Conservation (phyloP, 441 rosid species). For the Hura crepitans region DNA sequence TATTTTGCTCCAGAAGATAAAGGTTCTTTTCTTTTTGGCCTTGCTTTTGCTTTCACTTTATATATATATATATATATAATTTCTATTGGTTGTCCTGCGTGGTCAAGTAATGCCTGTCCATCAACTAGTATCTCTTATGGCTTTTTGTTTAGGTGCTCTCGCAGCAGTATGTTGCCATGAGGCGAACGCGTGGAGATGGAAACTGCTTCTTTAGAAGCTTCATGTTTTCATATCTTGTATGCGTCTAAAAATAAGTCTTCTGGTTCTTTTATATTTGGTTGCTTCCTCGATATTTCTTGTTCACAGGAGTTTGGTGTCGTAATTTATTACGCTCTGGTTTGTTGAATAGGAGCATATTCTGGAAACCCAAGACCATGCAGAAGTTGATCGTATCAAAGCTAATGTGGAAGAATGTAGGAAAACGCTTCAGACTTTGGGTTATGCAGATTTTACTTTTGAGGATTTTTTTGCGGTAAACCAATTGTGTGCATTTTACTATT, state of each 20-base stretch:
- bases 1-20: conserved; percentile 73
- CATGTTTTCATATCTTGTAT: conserved; percentile 87
- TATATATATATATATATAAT: too few species aligned
- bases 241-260: conserved; percentile 10
- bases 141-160: conserved; percentile 46
- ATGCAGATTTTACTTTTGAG: conserved; percentile 86
- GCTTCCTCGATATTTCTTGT: conserved; percentile 14
- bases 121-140: not conserved
- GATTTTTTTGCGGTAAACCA: conserved; percentile 80
- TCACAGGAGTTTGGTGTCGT: conserved; percentile 16
- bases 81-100: not conserved
- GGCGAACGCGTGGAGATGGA: conserved; percentile 93
- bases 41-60: not conserved
- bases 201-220: conserved; percentile 88
- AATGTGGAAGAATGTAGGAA: conserved; percentile 76
- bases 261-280: conserved; percentile 1
- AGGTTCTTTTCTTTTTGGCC: conserved; percentile 36
- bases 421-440: conserved; percentile 81
- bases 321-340: conserved; percentile 1
- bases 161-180: conserved; percentile 55
- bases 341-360: conserved; percentile 59
- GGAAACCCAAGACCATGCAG: conserved; percentile 67
- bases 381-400: conserved; percentile 66
- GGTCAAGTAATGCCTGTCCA: not conserved
- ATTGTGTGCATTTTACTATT: not conserved